Evolutionary conservation across 495 filamentous ascomycete species (phyloP), one percentile per base, ranked within the genome.

Genomic region (Oidiodendron maius): DNA sequence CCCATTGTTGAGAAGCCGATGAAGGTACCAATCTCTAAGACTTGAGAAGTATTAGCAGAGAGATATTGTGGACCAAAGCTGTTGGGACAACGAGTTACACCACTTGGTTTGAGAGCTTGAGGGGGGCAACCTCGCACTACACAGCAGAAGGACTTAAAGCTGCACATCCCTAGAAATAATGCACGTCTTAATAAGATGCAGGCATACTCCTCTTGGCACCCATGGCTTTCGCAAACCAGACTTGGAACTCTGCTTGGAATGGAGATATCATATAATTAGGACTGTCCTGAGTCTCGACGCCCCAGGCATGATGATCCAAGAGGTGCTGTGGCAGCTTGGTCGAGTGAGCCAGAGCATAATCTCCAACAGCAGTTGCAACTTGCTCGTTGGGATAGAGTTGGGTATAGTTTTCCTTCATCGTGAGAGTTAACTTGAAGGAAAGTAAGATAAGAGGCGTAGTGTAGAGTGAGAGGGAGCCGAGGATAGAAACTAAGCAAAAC

Each of bases 1-100:
- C 58, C 50, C 45, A 65, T 56, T 17, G 63, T 55, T 44, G 63
- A 66, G 50, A 59, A 68, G 15, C 64, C 65, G 40, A 65, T 57
- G 32, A 58, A 68, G 17, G 61, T 59, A 23, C 65, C 65, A 32
- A 68, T 63, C 30, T 68, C 65, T 25, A 68, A 61, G 16, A 68
- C 64, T 67, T 38, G 4, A 25, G 3, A 36, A 2, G 13, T n/a
- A 36, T 13, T n/a, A n/a, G n/a, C n/a, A n/a, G n/a, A n/a, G n/a
- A n/a, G n/a, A n/a, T n/a, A n/a, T n/a, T n/a, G n/a, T n/a, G n/a
- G n/a, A n/a, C n/a, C n/a, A n/a, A n/a, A n/a, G n/a, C n/a, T n/a
- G n/a, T n/a, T n/a, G n/a, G n/a, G n/a, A n/a, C n/a, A n/a, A n/a
- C n/a, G n/a, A n/a, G n/a, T n/a, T n/a, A n/a, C n/a, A n/a, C n/a